phyloP scores from a whole-genome alignment of 2,329 filamentous ascomycete species.

The Verticillium klebahnii region DNA sequence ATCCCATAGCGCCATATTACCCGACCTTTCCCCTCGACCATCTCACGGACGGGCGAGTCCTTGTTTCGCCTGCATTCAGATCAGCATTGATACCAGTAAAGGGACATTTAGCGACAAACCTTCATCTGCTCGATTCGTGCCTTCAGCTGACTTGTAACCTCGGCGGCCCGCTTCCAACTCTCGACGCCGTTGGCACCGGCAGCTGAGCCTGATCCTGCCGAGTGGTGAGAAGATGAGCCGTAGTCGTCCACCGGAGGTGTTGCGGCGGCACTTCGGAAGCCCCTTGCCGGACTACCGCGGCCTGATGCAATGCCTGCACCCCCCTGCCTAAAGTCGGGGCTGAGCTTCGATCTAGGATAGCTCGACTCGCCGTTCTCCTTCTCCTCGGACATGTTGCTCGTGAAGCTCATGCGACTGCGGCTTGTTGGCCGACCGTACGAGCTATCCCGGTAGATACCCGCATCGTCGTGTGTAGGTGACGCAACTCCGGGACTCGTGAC shows the following conservation, averaged over 20 bases:
- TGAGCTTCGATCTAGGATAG: conserved; percentile 47
- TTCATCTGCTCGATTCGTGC: conserved; percentile 99
- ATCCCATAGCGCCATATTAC: neutral
- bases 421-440: conserved; percentile 25
- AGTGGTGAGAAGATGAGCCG: conserved; percentile 1
- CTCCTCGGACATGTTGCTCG: conserved; percentile 67
- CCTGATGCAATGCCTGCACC: conserved; percentile 49
- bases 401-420: conserved; percentile 55
- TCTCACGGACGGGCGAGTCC: conserved; percentile 33
- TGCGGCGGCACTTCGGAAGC: conserved; percentile 36
- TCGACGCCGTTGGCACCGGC: conserved; percentile 59
- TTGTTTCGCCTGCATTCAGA: conserved; percentile 38
- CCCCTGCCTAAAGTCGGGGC: conserved; percentile 48
- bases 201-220: conserved; percentile 20
- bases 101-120: conserved; percentile 24
- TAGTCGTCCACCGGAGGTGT: conserved; percentile 11
- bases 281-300: conserved; percentile 54
- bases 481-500: conserved; percentile 21
- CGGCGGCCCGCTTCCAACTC: conserved; percentile 94
- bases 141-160: conserved; percentile 96
- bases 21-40: neutral
- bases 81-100: conserved; percentile 8
- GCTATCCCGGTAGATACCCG: conserved; percentile 52
- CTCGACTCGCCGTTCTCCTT: conserved; percentile 64
- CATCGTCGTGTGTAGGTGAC: conserved; percentile 54